Base-by-base conservation (phyloP, 768 basidiomycete species). In the Kwoniella heveanensis region DNA sequence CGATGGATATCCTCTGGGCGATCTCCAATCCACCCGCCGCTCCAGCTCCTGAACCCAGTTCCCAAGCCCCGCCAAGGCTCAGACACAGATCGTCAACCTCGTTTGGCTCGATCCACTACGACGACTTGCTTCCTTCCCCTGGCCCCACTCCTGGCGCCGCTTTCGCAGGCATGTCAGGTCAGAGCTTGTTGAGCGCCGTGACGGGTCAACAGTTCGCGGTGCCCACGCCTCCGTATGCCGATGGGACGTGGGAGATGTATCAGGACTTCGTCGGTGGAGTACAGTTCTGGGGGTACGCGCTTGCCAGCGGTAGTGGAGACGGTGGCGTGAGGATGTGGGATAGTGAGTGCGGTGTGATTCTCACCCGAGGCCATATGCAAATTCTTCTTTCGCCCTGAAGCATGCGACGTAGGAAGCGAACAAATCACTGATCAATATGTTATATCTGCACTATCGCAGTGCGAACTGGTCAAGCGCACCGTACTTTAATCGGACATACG, bases 1-100 rank as follows among this genome's bases (percentile, higher is more conserved):
- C 95, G 24, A 99, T 99, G 96, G 96, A 99, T 80, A 96, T 99
- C 67, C 87, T 99, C 25, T 99, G 96, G 96, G 96, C 95, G 1
- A 95, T 98, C 70, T 92, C 92, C 10, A 95, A 98, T 80, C 88
- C 92, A 2, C 84, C 88, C 6, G 71, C 78, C 13, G 54, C 61
- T 17, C 67, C 64, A 17, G 39, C 39, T 15, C 62, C 60, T 12
- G 49, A 30, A 3, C 29, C 69, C 56, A 13, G 54, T 21, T 51
- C 68, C 8, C 62, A 57, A 22, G 47, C 36, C 21, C 64, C 61
- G 47, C 76, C 68, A 9, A 46, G 59, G 57, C 61, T 73, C 17
- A 60, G 21, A 60, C 76, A 67, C 66, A 67, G 78, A 60, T 71
- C 74, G 44, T 76, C 76, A 9, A 77, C 76, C 1, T 77, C 76